Evolutionary conservation across 768 basidiomycete genomes (phyloP).

Genomic region (Sistotremastrum niveocremeum): DNA sequence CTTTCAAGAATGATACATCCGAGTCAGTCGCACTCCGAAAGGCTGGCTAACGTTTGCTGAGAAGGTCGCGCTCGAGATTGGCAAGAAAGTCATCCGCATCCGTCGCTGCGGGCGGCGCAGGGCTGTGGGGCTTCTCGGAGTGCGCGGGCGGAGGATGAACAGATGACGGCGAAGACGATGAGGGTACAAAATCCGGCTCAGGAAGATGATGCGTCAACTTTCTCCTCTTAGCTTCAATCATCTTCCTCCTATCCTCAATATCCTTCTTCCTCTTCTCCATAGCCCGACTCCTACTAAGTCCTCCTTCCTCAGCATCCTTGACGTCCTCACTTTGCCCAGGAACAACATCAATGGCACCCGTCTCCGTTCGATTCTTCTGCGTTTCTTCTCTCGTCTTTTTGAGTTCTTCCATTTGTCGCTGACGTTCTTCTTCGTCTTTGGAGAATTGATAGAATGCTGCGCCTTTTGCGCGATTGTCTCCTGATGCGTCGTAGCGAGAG

Average conservation of each 20-base stretch:
- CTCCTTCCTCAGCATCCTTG: constrained; percentile 25
- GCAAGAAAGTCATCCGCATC: constrained; percentile 57
- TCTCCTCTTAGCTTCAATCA: constrained; percentile 54
- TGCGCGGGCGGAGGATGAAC: neutral
- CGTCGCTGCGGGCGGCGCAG: constrained; percentile 8
- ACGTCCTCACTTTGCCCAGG: constrained; percentile 75
- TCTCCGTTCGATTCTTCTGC: constrained; percentile 40
- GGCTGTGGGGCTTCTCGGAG: neutral
- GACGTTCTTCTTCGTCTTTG: constrained; percentile 65
- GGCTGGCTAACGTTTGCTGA: neutral
- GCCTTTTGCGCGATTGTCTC: constrained; percentile 77
- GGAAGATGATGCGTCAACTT: constrained; percentile 25
- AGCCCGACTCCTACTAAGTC: constrained; percentile 32
- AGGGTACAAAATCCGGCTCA: neutral
- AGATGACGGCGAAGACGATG: neutral
- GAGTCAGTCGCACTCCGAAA: too few relatives aligned
- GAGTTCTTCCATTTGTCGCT: constrained; percentile 74
- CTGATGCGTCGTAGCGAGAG: constrained; percentile 68
- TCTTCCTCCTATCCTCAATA: constrained; percentile 45
- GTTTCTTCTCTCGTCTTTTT: constrained; percentile 58
- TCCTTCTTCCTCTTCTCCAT: constrained; percentile 66
- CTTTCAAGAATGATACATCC: too few relatives aligned
- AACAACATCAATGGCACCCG: constrained; percentile 43
- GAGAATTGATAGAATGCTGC: constrained; percentile 92
- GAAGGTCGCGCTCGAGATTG: constrained; percentile 48